A percentile compares a stretch with the other conserved stretches of the same genome.
Evolutionary conservation across 2,329 filamentous ascomycete species (phyloP).

Genomic region (Fusarium sp.): DNA sequence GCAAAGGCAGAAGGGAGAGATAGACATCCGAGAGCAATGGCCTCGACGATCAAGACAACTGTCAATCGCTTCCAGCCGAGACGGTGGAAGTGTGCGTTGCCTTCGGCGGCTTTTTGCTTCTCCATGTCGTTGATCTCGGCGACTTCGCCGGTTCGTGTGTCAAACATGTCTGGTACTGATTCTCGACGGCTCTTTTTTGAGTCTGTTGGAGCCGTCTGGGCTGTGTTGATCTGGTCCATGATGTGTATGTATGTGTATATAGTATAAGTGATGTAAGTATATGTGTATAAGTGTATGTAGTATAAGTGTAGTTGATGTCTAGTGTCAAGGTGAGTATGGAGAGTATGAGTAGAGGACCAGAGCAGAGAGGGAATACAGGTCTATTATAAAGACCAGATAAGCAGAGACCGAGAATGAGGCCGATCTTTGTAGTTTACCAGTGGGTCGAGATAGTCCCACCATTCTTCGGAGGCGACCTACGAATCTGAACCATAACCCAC

Average conservation of each 20-base stretch:
- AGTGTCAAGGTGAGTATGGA: neutral
- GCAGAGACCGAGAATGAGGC: constrained; percentile 33
- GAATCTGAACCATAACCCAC: neutral
- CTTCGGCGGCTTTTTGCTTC: constrained; percentile 57
- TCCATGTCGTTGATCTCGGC: constrained; percentile 58
- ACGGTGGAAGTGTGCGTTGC: constrained; percentile 60
- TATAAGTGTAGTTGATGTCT: neutral
- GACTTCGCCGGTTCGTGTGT: constrained; percentile 44
- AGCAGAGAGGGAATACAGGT: neutral
- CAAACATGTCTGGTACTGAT: constrained; percentile 41
- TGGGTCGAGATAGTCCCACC: constrained; percentile 24
- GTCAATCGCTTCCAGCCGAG: constrained; percentile 67
- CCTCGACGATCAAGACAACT: constrained; percentile 65
- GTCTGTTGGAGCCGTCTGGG: constrained; percentile 10
- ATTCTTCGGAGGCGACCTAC: neutral
- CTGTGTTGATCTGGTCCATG: constrained; percentile 34
- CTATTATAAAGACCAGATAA: constrained; percentile 10
- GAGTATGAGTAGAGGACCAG: neutral
- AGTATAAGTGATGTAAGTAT: neutral
- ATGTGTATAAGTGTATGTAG: neutral
- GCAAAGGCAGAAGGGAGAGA: constrained; percentile 63
- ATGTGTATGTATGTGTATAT: neutral
- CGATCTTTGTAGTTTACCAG: constrained; percentile 23
- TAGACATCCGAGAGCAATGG: constrained; percentile 64
- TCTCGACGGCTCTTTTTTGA: constrained; percentile 9